phyloP scores from a whole-genome alignment of 352 stramenopile species.

The Pythium rhizo-oryzae region DNA sequence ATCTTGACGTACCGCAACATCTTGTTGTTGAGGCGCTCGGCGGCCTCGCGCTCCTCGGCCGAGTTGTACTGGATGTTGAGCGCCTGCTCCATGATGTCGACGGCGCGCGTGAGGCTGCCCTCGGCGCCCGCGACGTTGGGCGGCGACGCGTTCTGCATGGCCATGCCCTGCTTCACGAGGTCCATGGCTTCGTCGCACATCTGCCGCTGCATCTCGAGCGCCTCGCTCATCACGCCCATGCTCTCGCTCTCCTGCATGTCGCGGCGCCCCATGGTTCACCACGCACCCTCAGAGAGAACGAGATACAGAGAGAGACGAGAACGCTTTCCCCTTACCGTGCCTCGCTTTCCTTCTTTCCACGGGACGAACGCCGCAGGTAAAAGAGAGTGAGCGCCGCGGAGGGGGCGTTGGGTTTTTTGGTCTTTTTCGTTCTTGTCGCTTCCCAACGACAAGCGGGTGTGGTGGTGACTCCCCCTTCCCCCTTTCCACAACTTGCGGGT shows the following conservation, averaged over 20 bases:
- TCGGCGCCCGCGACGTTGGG: conserved; percentile 27
- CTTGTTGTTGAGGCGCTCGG: conserved; percentile 43
- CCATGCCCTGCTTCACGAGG: conserved; percentile 39
- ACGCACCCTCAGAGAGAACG: background rate
- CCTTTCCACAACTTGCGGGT: background rate
- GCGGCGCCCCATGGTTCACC: conserved; percentile 21
- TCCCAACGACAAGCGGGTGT: background rate
- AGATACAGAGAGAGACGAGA: background rate
- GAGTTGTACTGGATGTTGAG: conserved; percentile 36
- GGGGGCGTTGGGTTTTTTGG: background rate
- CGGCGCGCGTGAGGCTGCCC: conserved; percentile 26
- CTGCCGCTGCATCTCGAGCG: conserved; percentile 42
- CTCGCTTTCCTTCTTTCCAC: background rate
- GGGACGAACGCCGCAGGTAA: conserved; percentile 12
- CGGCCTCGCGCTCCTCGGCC: conserved; percentile 36
- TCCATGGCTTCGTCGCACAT: conserved; percentile 45
- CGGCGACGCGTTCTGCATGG: conserved; percentile 16
- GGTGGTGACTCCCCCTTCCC: background rate
- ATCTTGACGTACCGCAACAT: conserved; percentile 54
- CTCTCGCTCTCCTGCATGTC: conserved; percentile 29
- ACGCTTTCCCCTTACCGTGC: background rate
- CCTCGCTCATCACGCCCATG: conserved; percentile 33
- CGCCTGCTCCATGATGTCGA: conserved; percentile 46
- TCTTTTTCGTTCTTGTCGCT: conserved; percentile 3
- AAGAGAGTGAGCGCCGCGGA: conserved; percentile 12